These are phyloP conservation scores for Xylaria intraflava DNA, from an alignment of 495 filamentous ascomycete species.

Conservation along the genomic window DNA sequence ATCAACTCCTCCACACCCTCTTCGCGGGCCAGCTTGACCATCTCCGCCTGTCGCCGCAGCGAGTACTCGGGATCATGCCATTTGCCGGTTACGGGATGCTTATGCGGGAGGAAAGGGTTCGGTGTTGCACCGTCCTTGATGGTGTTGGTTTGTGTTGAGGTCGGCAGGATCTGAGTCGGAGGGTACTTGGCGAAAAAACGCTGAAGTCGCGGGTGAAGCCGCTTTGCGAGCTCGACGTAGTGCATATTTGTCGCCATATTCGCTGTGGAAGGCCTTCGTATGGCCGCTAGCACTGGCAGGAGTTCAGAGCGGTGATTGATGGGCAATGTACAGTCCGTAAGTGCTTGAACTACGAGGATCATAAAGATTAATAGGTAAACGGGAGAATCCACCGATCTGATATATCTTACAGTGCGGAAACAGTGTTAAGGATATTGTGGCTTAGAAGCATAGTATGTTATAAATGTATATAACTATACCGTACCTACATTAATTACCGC, in stretches of 20 bases:
- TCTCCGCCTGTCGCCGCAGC: slow-evolving; percentile 79
- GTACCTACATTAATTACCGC: too few species aligned
- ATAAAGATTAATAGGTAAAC: too few species aligned
- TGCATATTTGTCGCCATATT: slow-evolving; percentile 23
- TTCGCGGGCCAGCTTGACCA: slow-evolving; percentile 76
- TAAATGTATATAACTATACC: too few species aligned
- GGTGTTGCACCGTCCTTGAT: slow-evolving; percentile 38
- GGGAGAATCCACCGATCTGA: too few species aligned
- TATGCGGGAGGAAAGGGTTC: slow-evolving; percentile 71
- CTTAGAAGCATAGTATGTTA: too few species aligned
- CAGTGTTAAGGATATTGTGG: too few species aligned
- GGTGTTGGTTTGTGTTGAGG: slow-evolving; percentile 30
- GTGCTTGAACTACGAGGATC: too few species aligned
- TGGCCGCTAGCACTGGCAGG: not conserved
- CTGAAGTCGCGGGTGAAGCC: slow-evolving; percentile 66
- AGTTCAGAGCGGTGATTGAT: not conserved
- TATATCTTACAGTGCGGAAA: too few species aligned
- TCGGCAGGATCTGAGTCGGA: slow-evolving; percentile 49
- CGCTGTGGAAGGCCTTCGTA: not conserved
- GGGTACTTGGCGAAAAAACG: slow-evolving; percentile 88
- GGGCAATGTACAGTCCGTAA: too few species aligned
- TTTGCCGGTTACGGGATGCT: slow-evolving; percentile 62
- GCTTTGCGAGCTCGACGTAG: slow-evolving; percentile 55
- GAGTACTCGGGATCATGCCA: slow-evolving; percentile 80
- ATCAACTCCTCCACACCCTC: slow-evolving; percentile 80